phyloP scores from a whole-genome alignment of 352 stramenopile genomes.

The Phytophthora colocasiae region DNA sequence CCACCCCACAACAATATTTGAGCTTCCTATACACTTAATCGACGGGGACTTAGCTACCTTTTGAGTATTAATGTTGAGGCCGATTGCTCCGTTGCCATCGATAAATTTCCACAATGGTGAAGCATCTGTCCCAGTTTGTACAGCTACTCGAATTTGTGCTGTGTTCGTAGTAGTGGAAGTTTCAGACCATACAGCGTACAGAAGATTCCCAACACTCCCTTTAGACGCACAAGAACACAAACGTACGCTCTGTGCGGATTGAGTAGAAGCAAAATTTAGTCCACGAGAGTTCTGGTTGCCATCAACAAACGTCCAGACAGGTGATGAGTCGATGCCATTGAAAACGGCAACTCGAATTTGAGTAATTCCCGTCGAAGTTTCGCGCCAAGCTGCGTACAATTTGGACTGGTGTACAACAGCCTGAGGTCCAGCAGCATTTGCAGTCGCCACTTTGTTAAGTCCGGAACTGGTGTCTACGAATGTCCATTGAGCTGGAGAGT shows the following conservation, averaged over 20 bases:
- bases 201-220: slow-evolving; percentile 9
- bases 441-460: slow-evolving; percentile 55
- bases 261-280: slow-evolving; percentile 50
- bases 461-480: slow-evolving; percentile 50
- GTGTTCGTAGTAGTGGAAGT: slow-evolving; percentile 27
- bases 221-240: slow-evolving; percentile 50
- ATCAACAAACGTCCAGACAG: slow-evolving; percentile 65
- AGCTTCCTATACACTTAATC: slow-evolving; percentile 45
- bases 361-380: slow-evolving; percentile 26
- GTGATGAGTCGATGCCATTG: slow-evolving; percentile 48
- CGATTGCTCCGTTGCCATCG: slow-evolving; percentile 51
- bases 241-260: slow-evolving; percentile 42
- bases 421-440: slow-evolving; percentile 44
- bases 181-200: slow-evolving; percentile 73
- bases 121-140: slow-evolving; percentile 47
- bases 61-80: slow-evolving; percentile 49
- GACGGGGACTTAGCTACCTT: slow-evolving; percentile 41
- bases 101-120: slow-evolving; percentile 57
- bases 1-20: slow-evolving; percentile 59
- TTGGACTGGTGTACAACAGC: slow-evolving; percentile 43
- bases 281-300: slow-evolving; percentile 47
- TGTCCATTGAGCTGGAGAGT: slow-evolving; percentile 40
- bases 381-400: slow-evolving; percentile 70
- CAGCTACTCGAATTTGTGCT: slow-evolving; percentile 61
- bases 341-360: slow-evolving; percentile 71